Conservation (phyloP, 2,329 filamentous ascomycete species). For the Nemania sp. region DNA sequence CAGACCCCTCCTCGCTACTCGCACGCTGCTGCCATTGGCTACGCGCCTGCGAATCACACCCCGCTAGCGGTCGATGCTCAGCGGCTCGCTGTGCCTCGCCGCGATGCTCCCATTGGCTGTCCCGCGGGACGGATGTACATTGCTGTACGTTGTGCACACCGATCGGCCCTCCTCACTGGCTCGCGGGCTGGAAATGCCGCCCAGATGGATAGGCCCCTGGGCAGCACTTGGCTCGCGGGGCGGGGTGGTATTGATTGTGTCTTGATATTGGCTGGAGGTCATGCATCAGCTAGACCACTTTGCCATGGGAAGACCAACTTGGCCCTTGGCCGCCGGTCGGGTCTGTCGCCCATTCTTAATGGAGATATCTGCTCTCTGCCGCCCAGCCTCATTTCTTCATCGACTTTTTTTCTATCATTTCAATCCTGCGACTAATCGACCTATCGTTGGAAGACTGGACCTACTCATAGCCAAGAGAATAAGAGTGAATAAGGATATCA, state of each 20-base stretch:
- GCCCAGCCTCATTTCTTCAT: slow-evolving; percentile 35
- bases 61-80: slow-evolving; percentile 42
- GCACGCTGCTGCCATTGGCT: slow-evolving; percentile 44
- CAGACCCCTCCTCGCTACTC: slow-evolving; percentile 3
- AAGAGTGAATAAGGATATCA: neutral
- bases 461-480: slow-evolving; percentile 18
- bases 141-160: slow-evolving; percentile 47
- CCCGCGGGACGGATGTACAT: slow-evolving; percentile 37
- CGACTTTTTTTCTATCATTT: slow-evolving; percentile 17
- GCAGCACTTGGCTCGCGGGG: slow-evolving; percentile 36
- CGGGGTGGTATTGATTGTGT: slow-evolving; percentile 44
- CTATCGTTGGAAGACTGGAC: slow-evolving; percentile 18
- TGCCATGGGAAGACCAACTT: slow-evolving; percentile 30
- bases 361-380: slow-evolving; percentile 34
- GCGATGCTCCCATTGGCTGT: slow-evolving; percentile 47
- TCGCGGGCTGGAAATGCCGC: slow-evolving; percentile 47
- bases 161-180: slow-evolving; percentile 49
- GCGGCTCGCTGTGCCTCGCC: slow-evolving; percentile 48
- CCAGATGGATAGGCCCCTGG: slow-evolving; percentile 43
- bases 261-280: slow-evolving; percentile 42
- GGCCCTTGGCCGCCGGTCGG: slow-evolving; percentile 32
- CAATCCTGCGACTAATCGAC: slow-evolving; percentile 16
- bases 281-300: slow-evolving; percentile 39
- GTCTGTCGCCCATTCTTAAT: slow-evolving; percentile 36
- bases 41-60: slow-evolving; percentile 46